Evolutionary conservation across 768 basidiomycete species (phyloP), one percentile per base, ranked within the genome.

Genomic region (Thelephora ganbajun): DNA sequence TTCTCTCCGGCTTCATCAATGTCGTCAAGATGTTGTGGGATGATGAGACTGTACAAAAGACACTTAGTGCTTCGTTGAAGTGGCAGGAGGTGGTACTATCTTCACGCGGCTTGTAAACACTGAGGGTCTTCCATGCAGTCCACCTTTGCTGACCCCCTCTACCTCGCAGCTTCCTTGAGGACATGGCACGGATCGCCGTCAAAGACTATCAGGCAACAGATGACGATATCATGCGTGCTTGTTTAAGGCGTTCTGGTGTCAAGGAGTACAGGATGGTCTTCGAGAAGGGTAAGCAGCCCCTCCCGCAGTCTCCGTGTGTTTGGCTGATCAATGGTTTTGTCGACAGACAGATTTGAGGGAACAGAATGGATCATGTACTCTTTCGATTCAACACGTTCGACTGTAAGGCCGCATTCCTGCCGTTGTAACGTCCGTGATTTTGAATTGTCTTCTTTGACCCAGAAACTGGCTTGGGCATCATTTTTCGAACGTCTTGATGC

Each of bases 401-500:
- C 26, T 4, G 26, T 30, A 9, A 30, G 26, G 26, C 9, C 26
- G 5, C 9, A 9, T 30, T 9, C 26, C 9, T 30, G 26, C 5
- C 26, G 26, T 30, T 30, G 26, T 30, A 30, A 4, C 5, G 26
- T 30, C 26, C 26, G 4, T 9, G 5, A 4, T 4, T 4, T 9
- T 30, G 4, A 30, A 30, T 30, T 30, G 26, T n/a, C 26, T 19
- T 35, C 2, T 19, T 22, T 12, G 11, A 6, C 14, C 2, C 35
- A 58, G 56, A 54, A 56, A 56, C 79, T 73, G 77, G 52, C 72
- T 66, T 90, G 87, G 86, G 80, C 78, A 60, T 77, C 83, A 2
- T 88, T 80, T 61, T 88, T 89, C 51, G 84, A 88, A 54, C 83
- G 87, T 60, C 75, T 83, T 50, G 77, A 85, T 63, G 79, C 86